A percentile compares a stretch with the other conserved stretches of the same genome.
Conservation (phyloP, 2,329 filamentous ascomycete species). For the Fusarium tupiense region DNA sequence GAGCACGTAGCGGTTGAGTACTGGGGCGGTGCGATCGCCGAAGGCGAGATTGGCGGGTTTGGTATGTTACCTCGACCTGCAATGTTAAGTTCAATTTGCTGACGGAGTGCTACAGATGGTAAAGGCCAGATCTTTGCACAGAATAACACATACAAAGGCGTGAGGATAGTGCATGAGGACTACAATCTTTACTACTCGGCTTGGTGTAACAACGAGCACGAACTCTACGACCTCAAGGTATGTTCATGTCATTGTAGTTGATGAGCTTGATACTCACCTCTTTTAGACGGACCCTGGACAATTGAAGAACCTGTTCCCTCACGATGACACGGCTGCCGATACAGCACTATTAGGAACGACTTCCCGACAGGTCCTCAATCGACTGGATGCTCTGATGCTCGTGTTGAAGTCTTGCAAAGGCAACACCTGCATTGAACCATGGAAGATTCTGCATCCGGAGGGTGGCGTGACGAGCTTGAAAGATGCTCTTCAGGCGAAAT, state of each 20-base stretch:
- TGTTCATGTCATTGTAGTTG: not conserved
- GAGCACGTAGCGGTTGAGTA: conserved; percentile 69
- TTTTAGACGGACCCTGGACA: conserved; percentile 62
- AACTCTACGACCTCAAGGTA: conserved; percentile 70
- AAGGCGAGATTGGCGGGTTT: conserved; percentile 48
- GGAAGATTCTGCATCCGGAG: conserved; percentile 64
- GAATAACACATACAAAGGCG: conserved; percentile 69
- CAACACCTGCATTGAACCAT: conserved; percentile 63
- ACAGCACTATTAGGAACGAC: too few relatives aligned
- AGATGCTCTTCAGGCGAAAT: conserved; percentile 59
- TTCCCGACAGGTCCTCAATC: conserved; percentile 52
- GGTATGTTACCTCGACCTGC: conserved; percentile 16
- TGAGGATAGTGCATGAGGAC: conserved; percentile 61
- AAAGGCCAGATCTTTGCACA: conserved; percentile 18
- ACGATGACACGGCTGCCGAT: not conserved
- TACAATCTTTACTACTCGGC: conserved; percentile 74
- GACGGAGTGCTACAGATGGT: conserved; percentile 27
- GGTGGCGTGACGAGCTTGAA: conserved; percentile 60
- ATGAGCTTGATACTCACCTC: not conserved
- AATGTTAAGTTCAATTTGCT: not conserved
- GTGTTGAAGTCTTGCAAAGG: conserved; percentile 70
- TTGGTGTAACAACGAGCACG: conserved; percentile 75
- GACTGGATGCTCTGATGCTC: conserved; percentile 67
- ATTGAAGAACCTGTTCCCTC: conserved; percentile 54
- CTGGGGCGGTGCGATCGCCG: conserved; percentile 58